Percentiles rank a stretch among this genome's conserved stretches.
Conservation (phyloP, 2,329 filamentous ascomycete species). For the Trichoderma sp. region DNA sequence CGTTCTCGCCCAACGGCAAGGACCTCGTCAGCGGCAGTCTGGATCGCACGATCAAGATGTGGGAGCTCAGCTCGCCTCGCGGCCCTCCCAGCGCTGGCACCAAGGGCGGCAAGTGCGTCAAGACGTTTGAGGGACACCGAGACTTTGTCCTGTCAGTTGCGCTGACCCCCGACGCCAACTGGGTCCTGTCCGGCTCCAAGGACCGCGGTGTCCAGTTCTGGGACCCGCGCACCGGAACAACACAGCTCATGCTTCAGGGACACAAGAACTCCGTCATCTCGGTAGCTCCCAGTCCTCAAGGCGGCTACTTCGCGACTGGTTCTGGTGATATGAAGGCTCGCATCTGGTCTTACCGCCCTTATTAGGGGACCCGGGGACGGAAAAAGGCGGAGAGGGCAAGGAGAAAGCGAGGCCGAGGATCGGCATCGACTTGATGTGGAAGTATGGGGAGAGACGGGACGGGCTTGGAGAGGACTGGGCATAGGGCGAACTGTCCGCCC, state of each 20-base stretch:
- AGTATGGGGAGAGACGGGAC: not conserved
- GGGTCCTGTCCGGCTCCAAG: slow-evolving; percentile 97
- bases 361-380: slow-evolving; percentile 37
- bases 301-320: slow-evolving; percentile 89
- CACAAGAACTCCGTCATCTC: slow-evolving; percentile 99
- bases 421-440: not conserved
- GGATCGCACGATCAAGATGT: slow-evolving; percentile 99
- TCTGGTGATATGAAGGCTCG: slow-evolving; percentile 97
- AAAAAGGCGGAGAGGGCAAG: not conserved
- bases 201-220: slow-evolving; percentile 98
- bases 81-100: slow-evolving; percentile 66
- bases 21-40: slow-evolving; percentile 92
- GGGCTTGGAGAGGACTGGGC: slow-evolving; percentile 7
- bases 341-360: slow-evolving; percentile 83
- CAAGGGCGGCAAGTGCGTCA: slow-evolving; percentile 90
- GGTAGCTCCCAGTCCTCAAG: slow-evolving; percentile 88
- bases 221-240: slow-evolving; percentile 90
- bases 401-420: not conserved
- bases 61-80: slow-evolving; percentile 80
- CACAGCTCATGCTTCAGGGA: slow-evolving; percentile 97
- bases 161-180: slow-evolving; percentile 87
- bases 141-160: slow-evolving; percentile 97
- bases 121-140: slow-evolving; percentile 96
- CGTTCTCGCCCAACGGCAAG: slow-evolving; percentile 90
- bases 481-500: not conserved